Percentiles rank a stretch among this genome's conserved stretches.
Evolutionary conservation across 108 stramenopile genomes (phyloP).

Genomic region (Licmophora abbreviata): DNA sequence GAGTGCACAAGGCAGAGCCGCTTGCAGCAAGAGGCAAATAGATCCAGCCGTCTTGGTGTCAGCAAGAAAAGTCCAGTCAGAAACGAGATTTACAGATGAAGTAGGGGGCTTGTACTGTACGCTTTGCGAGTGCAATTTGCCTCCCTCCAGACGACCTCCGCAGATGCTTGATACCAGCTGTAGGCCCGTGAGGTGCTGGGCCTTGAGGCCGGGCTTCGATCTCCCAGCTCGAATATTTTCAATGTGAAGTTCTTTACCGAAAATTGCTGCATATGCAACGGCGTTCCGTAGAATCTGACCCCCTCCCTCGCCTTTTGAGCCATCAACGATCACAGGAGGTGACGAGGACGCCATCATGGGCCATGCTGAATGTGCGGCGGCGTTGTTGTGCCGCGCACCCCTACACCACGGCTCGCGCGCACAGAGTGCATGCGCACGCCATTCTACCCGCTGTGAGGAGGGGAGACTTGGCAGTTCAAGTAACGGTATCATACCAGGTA

Average conservation of each 20-base stretch:
- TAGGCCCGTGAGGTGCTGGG: constrained; percentile 47
- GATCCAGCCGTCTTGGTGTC: constrained; percentile 66
- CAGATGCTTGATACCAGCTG: constrained; percentile 24
- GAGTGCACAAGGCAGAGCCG: constrained; percentile 43
- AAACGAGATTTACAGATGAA: neutral
- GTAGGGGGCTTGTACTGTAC: constrained; percentile 15
- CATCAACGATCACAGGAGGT: constrained; percentile 41
- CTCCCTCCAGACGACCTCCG: constrained; percentile 27
- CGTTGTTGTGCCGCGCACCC: no score
- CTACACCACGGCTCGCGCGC: no score
- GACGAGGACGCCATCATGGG: no score
- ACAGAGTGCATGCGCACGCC: no score
- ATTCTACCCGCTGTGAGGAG: no score
- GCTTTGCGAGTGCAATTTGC: constrained; percentile 19
- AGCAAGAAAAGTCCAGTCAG: constrained; percentile 10
- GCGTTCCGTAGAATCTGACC: constrained; percentile 66
- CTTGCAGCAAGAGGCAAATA: constrained; percentile 54
- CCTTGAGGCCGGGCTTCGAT: constrained; percentile 37
- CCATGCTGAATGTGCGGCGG: no score
- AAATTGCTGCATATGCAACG: constrained; percentile 38
- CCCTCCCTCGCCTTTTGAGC: constrained; percentile 62
- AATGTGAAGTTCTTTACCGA: constrained; percentile 27
- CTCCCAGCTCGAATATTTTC: constrained; percentile 41
- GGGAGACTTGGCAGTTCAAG: no score
- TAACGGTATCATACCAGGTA: no score